A percentile compares a stretch with the other conserved stretches of the same genome.
These are phyloP conservation scores for Microdochium trichocladiopsis DNA, from an alignment of 2,329 filamentous ascomycete genomes.

Conservation along the genomic window DNA sequence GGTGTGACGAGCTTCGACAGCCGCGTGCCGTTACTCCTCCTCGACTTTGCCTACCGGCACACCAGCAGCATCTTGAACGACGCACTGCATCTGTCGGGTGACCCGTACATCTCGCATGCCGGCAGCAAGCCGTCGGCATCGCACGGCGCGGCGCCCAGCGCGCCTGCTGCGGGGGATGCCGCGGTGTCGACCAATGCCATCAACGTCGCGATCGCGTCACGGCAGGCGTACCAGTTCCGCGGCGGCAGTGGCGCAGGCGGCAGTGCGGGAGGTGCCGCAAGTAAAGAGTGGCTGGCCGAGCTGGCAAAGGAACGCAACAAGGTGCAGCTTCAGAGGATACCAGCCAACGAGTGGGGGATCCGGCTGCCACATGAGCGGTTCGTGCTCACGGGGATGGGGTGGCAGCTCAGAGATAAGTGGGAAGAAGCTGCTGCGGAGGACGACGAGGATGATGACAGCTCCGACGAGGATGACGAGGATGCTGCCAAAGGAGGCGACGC, in stretches of 20 bases:
- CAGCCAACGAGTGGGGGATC: constrained; percentile 60
- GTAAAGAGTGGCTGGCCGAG: constrained; percentile 72
- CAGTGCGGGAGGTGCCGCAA: constrained; percentile 39
- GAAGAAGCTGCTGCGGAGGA: constrained; percentile 33
- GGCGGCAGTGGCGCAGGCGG: constrained; percentile 38
- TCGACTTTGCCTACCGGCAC: constrained; percentile 84
- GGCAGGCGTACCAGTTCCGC: constrained; percentile 64
- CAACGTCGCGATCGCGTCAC: constrained; percentile 63
- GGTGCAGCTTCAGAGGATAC: constrained; percentile 54
- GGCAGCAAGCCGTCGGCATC: constrained; percentile 43
- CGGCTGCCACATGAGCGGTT: constrained; percentile 62
- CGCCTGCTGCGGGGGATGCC: constrained; percentile 41
- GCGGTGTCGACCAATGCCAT: constrained; percentile 60
- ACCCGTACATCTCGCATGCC: constrained; percentile 58
- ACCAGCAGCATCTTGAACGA: constrained; percentile 65
- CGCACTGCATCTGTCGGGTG: constrained; percentile 60
- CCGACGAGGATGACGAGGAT: constrained; percentile 25
- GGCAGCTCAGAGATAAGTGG: constrained; percentile 57
- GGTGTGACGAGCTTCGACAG: constrained; percentile 76
- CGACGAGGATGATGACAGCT: constrained; percentile 34
- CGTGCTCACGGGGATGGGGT: constrained; percentile 58
- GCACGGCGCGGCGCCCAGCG: constrained; percentile 38
- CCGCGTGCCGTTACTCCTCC: constrained; percentile 73
- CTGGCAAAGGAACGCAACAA: constrained; percentile 66
- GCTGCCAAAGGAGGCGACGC: constrained; percentile 36